Evolutionary conservation across 192 early-diverging fungal species (phyloP), one percentile per base, ranked within the genome.

Genomic region (Umbelopsis sp.): DNA sequence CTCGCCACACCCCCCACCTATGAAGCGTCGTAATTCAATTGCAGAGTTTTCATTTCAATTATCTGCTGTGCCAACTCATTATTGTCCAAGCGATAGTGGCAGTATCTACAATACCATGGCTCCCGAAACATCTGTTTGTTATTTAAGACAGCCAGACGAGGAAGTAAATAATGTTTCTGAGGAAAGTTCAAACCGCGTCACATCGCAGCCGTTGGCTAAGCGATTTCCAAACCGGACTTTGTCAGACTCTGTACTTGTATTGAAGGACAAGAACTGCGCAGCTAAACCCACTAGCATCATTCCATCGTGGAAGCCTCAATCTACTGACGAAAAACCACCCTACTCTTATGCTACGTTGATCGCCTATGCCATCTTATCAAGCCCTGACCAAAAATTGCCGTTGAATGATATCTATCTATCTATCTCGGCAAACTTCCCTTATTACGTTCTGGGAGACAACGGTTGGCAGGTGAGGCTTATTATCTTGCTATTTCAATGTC

Each of bases 351-450:
- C 91, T 8, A 88, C 84, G 23, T 71, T 97, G 11, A 94, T 97
- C 27, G 86, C 88, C 0, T 86, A 95, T 49, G 95, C 92, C 1
- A 92, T 97, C 51, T 45, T 89, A 6, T 72, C 81, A 6, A 83
- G 83, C 12, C 74, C 83, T 18, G 78, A 82, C 37, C 71, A 81
- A 6, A 82, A 83, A 33, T 76, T 95, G 68, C 93, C 94, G 1
- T 78, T 97, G 22, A 87, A 83, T n/a, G 93, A 94, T 48, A 94
- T 97, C 41, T 97, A 97, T 79, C 68, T 85, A 13, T 93, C 90
- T 78, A 86, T 94, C n/a, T 83, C 85, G 49, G 71, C 73, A 0
- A 79, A 88, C 44, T 93, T 91, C 64, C 92, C 92, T 0, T 91
- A 86, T 70, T 85, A 85, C 68, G 82, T 85, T 30, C 84, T 86